Percentiles rank a stretch among this genome's conserved stretches.
These are phyloP conservation scores for Phytophthora citricola DNA, from an alignment of 352 stramenopile genomes.

Conservation along the genomic window DNA sequence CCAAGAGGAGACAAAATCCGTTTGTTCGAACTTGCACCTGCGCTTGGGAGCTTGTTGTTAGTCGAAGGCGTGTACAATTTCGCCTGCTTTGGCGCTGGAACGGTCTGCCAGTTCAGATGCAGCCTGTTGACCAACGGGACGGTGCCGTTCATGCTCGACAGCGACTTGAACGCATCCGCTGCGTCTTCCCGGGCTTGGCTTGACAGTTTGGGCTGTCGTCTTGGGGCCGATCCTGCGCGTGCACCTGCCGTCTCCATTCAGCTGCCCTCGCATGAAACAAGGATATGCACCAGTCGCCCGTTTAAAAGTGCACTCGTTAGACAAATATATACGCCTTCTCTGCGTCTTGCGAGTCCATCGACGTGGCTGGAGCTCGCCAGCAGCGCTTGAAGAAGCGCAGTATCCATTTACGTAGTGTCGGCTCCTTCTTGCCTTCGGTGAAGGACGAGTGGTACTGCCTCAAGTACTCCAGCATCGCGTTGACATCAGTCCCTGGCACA, in stretches of 20 bases:
- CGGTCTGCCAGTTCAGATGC: slow-evolving; percentile 24
- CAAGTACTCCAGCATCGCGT: slow-evolving; percentile 75
- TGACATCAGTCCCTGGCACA: slow-evolving; percentile 63
- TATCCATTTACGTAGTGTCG: slow-evolving; percentile 83
- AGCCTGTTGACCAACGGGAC: slow-evolving; percentile 19
- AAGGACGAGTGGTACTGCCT: slow-evolving; percentile 67
- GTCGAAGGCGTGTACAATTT: slow-evolving; percentile 25
- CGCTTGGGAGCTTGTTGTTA: background rate
- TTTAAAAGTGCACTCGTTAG: slow-evolving; percentile 39
- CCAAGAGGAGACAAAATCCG: slow-evolving; percentile 3
- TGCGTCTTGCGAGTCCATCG: slow-evolving; percentile 48
- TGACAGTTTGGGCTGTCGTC: background rate
- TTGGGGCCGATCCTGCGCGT: background rate
- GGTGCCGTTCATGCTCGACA: background rate
- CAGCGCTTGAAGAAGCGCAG: slow-evolving; percentile 85
- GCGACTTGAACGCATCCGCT: background rate
- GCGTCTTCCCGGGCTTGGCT: slow-evolving; percentile 5
- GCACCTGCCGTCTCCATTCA: slow-evolving; percentile 22
- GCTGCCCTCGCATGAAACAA: slow-evolving; percentile 21
- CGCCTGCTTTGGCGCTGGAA: slow-evolving; percentile 20
- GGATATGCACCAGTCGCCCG: slow-evolving; percentile 28
- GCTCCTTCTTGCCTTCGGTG: slow-evolving; percentile 82
- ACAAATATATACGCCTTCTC: slow-evolving; percentile 69
- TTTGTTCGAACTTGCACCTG: slow-evolving; percentile 4
- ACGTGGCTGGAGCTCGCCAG: slow-evolving; percentile 46